Conservation (phyloP, 1,139 yeast species). For the Ogataea hybrid region DNA sequence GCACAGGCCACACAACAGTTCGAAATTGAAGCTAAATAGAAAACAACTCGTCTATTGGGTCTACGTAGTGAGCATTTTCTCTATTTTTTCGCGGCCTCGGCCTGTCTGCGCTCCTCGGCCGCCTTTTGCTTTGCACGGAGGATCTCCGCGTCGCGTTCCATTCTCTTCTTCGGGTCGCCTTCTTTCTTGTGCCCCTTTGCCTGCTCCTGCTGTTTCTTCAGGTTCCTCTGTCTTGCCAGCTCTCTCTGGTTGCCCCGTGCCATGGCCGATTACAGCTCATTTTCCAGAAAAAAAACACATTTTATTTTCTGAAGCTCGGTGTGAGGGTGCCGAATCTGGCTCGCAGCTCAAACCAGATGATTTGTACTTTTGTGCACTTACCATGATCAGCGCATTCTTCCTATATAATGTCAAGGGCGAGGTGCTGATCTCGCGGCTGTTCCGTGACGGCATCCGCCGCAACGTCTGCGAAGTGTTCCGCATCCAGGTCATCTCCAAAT, state of each 20-base stretch:
- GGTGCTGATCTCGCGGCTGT: constrained; percentile 73
- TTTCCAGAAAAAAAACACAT: constrained; percentile 1
- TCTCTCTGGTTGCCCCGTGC: constrained; percentile 98
- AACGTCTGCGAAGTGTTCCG: constrained; percentile 89
- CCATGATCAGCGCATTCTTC: constrained; percentile 78
- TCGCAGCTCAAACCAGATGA: no score
- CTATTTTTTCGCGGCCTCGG: constrained; percentile 31
- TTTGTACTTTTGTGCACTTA: background rate
- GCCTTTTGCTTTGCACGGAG: constrained; percentile 86
- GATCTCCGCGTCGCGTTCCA: constrained; percentile 78
- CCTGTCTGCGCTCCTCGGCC: constrained; percentile 66
- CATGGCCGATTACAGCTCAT: constrained; percentile 41
- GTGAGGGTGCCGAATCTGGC: constrained; percentile 2
- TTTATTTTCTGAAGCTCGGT: background rate
- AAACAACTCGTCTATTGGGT: background rate
- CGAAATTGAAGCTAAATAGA: constrained; percentile 18
- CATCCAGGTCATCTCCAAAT: constrained; percentile 75
- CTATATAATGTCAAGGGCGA: constrained; percentile 82
- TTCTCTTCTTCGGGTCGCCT: constrained; percentile 82
- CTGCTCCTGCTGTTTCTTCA: constrained; percentile 67
- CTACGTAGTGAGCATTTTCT: background rate
- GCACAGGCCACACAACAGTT: constrained; percentile 39
- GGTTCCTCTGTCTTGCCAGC: constrained; percentile 83
- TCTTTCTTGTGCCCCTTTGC: constrained; percentile 62
- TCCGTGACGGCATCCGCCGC: constrained; percentile 65